Conservation (phyloP, 345 rosid genomes). For the Clarkia xantiana region DNA sequence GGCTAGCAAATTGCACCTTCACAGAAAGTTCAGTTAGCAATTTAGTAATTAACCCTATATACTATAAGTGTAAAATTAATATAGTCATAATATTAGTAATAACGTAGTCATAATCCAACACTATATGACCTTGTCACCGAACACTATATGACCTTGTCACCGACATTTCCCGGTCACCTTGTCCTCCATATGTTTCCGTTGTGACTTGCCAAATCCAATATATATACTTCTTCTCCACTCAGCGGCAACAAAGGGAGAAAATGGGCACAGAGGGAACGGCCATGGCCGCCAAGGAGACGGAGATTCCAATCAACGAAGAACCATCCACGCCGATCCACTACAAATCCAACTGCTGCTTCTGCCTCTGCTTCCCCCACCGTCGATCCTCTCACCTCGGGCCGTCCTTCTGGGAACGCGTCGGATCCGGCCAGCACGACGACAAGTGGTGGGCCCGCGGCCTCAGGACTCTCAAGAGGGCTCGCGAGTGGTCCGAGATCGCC, state of each 20-base stretch:
- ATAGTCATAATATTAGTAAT: no score
- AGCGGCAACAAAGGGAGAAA: not conserved
- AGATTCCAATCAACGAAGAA: slow-evolving; percentile 7
- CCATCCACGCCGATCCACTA: slow-evolving; percentile 8
- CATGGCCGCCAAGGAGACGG: slow-evolving; percentile 2
- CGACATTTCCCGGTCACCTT: slow-evolving; percentile 9
- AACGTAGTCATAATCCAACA: no score
- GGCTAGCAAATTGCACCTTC: no score
- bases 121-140: no score
- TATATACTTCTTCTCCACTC: not conserved
- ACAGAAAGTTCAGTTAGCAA: no score
- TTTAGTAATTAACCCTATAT: no score
- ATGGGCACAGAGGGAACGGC: slow-evolving; percentile 2
- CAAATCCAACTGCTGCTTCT: slow-evolving; percentile 36
- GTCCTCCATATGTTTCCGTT: not conserved
- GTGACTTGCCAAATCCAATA: not conserved
- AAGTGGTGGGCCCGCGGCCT: slow-evolving; percentile 49
- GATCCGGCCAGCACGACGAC: slow-evolving; percentile 15
- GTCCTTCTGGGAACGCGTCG: slow-evolving; percentile 45
- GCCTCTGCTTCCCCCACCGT: slow-evolving; percentile 26
- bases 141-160: not conserved
- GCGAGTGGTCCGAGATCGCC: slow-evolving; percentile 90
- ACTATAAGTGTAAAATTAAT: no score
- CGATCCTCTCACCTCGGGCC: slow-evolving; percentile 24
- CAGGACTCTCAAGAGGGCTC: slow-evolving; percentile 30